Evolutionary conservation across 2,329 filamentous ascomycete genomes (phyloP), one percentile per base, ranked within the genome.

Genomic region (Fusarium tanahbumbuense): DNA sequence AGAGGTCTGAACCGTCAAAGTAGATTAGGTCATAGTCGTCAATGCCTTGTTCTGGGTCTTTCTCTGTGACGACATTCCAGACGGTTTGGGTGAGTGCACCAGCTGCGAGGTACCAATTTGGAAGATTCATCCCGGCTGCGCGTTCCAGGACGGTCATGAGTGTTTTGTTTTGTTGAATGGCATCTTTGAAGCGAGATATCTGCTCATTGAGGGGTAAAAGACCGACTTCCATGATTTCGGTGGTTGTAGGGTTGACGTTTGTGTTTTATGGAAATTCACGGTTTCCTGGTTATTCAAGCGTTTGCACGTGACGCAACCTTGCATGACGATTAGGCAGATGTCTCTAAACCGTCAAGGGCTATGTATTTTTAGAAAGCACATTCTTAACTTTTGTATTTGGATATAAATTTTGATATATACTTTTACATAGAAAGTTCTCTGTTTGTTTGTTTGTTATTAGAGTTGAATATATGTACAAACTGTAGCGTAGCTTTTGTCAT

Each of bases 11-110:
- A 15, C 40, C 61, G 58, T 81, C 79, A 12, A 74, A 76, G 47
- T 81, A 81, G 22, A 81, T 73, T 16, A 81, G 64, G 41, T 81
- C 80, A 60, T 81, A 81, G 66, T 81, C 80, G 16, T 71, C 48
- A 53, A 81, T 81, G 44, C 80, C 79, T 1, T 72, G 75, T 10
- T 79, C 75, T 0, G 79, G 71, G 5, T 75, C 70, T 8, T 74
- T 64, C 9, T 61, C 48, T 5, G 76, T 76, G 15, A 78, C 63
- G 18, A 72, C 63, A 56, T 81, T 81, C 80, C 80, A 81, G n/a
- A 81, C 77, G 0, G 80, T 80, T 30, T 81, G 80, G 3, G 79
- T 80, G 44, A 80, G 60, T 22, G 78, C 72, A 28, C 79, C 79
- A 2, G 76, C 78, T 3, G 78, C 78, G n/a, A 80, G 75, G 44